Percentiles rank a stretch among this genome's conserved stretches.
Evolutionary conservation across 345 rosid species (phyloP).

Genomic region (Syzygium aromaticum): DNA sequence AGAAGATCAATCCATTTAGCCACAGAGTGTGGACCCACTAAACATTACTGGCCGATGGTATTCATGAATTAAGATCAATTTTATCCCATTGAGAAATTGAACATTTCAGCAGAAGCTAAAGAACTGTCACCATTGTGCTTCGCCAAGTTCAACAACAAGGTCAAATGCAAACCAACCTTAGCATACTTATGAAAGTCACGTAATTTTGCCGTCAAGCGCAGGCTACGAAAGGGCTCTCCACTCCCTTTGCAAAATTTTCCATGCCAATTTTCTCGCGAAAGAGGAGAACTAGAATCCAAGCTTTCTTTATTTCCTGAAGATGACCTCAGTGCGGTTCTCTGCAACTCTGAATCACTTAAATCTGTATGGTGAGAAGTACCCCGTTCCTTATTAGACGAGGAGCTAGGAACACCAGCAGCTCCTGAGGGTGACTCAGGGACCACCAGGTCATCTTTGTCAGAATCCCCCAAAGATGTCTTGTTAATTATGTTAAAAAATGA

Average conservation of each 20-base stretch:
- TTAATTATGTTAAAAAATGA: constrained; percentile 62
- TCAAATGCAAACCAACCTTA: constrained; percentile 47
- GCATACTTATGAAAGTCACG: constrained; percentile 95
- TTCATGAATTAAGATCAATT: background rate
- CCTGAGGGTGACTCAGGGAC: constrained; percentile 59
- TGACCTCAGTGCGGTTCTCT: constrained; percentile 40
- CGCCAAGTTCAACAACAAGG: background rate
- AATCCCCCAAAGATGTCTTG: constrained; percentile 50
- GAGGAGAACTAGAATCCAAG: constrained; percentile 55
- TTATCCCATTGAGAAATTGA: background rate
- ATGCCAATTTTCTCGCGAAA: constrained; percentile 69
- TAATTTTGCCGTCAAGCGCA: constrained; percentile 80
- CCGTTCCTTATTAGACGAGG: constrained; percentile 55
- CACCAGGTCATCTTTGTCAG: constrained; percentile 62
- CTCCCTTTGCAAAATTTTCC: constrained; percentile 51
- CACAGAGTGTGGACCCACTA: background rate
- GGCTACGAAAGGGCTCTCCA: constrained; percentile 64
- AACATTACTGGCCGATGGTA: background rate
- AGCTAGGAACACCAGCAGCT: constrained; percentile 19
- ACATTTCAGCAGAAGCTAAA: background rate
- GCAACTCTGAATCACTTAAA: constrained; percentile 56
- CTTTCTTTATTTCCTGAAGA: constrained; percentile 59
- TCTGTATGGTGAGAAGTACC: constrained; percentile 42
- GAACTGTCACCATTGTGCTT: background rate
- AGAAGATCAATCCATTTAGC: background rate